These are phyloP conservation scores for Penicillium janthinellum DNA, from an alignment of 2,329 filamentous ascomycete species.

Conservation along the genomic window DNA sequence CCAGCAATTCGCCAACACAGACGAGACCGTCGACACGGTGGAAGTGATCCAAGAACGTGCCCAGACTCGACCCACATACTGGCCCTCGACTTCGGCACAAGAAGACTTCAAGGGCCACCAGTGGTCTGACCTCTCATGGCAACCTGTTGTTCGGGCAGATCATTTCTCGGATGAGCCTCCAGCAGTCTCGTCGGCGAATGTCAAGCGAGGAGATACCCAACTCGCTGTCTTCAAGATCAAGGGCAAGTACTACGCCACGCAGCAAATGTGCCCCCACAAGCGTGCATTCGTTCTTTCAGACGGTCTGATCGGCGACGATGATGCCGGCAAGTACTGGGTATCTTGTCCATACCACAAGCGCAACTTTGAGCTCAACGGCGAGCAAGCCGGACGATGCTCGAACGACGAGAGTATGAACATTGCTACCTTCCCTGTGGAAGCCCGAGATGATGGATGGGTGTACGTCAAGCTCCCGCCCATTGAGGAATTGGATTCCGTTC, in stretches of 20 bases:
- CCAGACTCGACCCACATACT: conserved; percentile 74
- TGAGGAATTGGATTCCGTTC: conserved; percentile 74
- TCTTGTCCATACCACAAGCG: conserved; percentile 88
- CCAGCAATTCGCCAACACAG: conserved; percentile 80
- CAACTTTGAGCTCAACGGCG: conserved; percentile 75
- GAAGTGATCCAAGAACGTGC: conserved; percentile 72
- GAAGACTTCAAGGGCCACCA: conserved; percentile 72
- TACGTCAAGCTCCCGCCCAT: conserved; percentile 80
- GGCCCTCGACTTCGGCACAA: conserved; percentile 67
- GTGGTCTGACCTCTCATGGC: conserved; percentile 72
- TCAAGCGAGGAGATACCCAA: conserved; percentile 88
- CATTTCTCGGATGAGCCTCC: conserved; percentile 72
- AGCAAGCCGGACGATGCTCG: conserved; percentile 68
- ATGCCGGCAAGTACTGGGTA: conserved; percentile 72
- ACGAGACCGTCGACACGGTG: conserved; percentile 67
- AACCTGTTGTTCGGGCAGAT: conserved; percentile 71
- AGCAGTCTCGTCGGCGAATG: conserved; percentile 68
- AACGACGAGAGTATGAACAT: conserved; percentile 77
- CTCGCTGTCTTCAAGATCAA: conserved; percentile 82
- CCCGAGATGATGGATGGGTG: conserved; percentile 72
- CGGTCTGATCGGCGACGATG: conserved; percentile 70
- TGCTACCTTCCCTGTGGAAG: conserved; percentile 77
- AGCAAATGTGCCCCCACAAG: conserved; percentile 96
- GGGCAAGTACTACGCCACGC: conserved; percentile 78
- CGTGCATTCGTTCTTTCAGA: conserved; percentile 87